Percentiles rank a stretch among this genome's conserved stretches.
Evolutionary conservation across 2,329 filamentous ascomycete species (phyloP).

Genomic region (Cladophialophora immunda): DNA sequence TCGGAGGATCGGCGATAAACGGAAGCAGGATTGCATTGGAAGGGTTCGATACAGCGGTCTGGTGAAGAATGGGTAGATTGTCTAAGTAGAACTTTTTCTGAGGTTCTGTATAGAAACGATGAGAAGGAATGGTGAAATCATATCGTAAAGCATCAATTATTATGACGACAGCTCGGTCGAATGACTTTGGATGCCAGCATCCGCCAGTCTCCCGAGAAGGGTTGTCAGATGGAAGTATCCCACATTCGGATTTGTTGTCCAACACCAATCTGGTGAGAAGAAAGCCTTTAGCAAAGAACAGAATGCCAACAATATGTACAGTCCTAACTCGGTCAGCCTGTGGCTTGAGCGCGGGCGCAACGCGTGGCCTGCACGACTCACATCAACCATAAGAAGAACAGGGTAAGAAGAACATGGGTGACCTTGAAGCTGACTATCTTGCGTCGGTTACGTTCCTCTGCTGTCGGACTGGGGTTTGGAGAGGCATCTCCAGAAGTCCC

Average conservation of each 20-base stretch:
- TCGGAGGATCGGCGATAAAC: conserved; percentile 97
- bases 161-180: conserved; percentile 88
- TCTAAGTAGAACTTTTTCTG: conserved; percentile 78
- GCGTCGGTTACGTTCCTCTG: conserved; percentile 27
- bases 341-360: neutral
- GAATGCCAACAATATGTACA: conserved; percentile 82
- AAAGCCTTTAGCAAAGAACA: conserved; percentile 94
- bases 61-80: conserved; percentile 84
- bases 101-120: conserved; percentile 53
- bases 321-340: conserved; percentile 53
- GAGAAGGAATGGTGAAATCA: conserved; percentile 89
- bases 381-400: conserved; percentile 41
- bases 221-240: conserved; percentile 66
- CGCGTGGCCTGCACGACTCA: conserved; percentile 23
- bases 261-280: conserved; percentile 85
- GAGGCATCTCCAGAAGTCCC: conserved; percentile 18
- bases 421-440: conserved; percentile 40
- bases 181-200: conserved; percentile 96
- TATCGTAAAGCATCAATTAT: conserved; percentile 94
- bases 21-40: conserved; percentile 87
- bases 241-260: conserved; percentile 77
- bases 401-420: conserved; percentile 38
- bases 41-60: conserved; percentile 77
- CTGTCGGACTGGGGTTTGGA: conserved; percentile 10
- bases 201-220: conserved; percentile 64